A percentile compares a stretch with the other conserved stretches of the same genome.
Evolutionary conservation across 306 rosid species (phyloP).

Genomic region (Castanea mollissima): DNA sequence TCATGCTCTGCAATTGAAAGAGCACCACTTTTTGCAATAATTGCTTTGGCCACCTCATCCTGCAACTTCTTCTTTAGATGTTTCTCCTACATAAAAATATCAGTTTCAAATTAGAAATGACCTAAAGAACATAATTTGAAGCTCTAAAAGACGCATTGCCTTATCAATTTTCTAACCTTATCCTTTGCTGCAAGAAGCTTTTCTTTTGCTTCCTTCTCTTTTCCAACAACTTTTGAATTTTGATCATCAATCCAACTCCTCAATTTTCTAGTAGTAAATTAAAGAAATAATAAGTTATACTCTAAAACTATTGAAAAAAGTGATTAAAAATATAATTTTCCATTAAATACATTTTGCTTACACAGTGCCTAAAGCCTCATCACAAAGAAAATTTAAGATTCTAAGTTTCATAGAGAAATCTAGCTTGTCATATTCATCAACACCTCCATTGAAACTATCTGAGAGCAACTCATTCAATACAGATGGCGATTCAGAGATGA

Average conservation of each 20-base stretch:
- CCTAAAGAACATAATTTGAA: neutral
- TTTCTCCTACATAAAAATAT: slow-evolving; percentile 32
- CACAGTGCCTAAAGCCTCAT: slow-evolving; percentile 50
- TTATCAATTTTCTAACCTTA: slow-evolving; percentile 30
- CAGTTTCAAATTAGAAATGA: neutral
- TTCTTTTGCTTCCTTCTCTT: slow-evolving; percentile 35
- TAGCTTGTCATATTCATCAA: slow-evolving; percentile 33
- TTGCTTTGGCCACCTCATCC: slow-evolving; percentile 47
- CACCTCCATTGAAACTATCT: slow-evolving; percentile 26
- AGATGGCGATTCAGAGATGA: slow-evolving; percentile 29
- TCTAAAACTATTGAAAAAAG: neutral
- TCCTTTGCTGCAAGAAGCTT: slow-evolving; percentile 36
- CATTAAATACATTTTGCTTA: slow-evolving; percentile 27
- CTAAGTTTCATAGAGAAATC: slow-evolving; percentile 41
- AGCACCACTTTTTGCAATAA: slow-evolving; percentile 27
- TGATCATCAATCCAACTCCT: slow-evolving; percentile 49
- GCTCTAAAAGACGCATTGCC: neutral
- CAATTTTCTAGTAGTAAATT: slow-evolving; percentile 32
- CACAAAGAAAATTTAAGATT: slow-evolving; percentile 47
- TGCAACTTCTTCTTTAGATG: slow-evolving; percentile 35
- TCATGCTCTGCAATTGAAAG: slow-evolving; percentile 22
- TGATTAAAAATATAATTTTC: neutral
- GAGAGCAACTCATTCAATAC: slow-evolving; percentile 29
- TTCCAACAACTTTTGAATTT: slow-evolving; percentile 25
- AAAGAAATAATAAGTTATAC: neutral